These are phyloP conservation scores for Neonectria magnoliae DNA, from an alignment of 2,329 filamentous ascomycete genomes.

Conservation along the genomic window DNA sequence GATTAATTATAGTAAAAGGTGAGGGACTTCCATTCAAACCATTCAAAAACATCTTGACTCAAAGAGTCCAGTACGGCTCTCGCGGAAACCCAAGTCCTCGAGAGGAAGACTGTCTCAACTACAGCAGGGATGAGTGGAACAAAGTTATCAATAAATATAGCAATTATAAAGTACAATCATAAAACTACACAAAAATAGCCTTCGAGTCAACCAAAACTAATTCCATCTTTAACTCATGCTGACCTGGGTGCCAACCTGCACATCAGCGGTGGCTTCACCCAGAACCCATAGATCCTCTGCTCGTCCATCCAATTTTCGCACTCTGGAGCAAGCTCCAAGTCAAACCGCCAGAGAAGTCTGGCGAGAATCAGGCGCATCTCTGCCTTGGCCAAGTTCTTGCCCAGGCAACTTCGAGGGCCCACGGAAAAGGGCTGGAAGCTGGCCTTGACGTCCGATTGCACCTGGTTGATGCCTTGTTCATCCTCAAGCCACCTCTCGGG, in stretches of 20 bases:
- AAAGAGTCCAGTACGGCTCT: no score
- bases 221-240: background rate
- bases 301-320: conserved; percentile 25
- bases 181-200: background rate
- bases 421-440: conserved; percentile 34
- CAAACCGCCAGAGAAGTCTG: conserved; percentile 32
- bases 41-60: no score
- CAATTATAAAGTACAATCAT: background rate
- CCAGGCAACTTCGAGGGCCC: conserved; percentile 30
- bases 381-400: conserved; percentile 33
- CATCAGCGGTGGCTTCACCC: conserved; percentile 31
- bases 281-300: conserved; percentile 36
- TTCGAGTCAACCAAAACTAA: background rate
- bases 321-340: conserved; percentile 26
- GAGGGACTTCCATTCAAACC: no score
- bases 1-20: no score
- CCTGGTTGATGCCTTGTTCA: background rate
- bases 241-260: conserved; percentile 14
- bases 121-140: background rate
- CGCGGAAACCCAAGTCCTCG: no score
- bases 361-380: conserved; percentile 33
- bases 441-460: conserved; percentile 9
- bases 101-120: no score
- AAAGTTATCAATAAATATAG: background rate
- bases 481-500: conserved; percentile 28